Percentiles rank a stretch among this genome's conserved stretches.
Conservation (phyloP, 202 grass and related monocot species). For the Zoysia matrella region DNA sequence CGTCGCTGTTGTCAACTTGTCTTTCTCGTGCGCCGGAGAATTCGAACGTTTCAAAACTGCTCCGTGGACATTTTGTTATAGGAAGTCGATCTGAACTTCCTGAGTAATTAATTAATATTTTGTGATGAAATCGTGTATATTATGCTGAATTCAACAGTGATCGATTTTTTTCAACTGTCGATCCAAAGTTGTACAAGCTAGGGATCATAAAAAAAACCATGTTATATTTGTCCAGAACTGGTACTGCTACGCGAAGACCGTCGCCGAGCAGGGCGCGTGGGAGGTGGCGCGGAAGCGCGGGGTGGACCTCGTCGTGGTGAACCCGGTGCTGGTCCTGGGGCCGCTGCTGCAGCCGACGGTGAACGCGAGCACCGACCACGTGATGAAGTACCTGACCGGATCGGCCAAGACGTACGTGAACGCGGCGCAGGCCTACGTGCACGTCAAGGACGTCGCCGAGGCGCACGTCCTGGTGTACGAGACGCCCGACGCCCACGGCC, state of each 20-base stretch:
- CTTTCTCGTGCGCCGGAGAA: neutral
- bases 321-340: conserved; percentile 72
- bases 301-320: conserved; percentile 60
- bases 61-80: neutral
- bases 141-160: too few relatives aligned
- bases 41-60: neutral
- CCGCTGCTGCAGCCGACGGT: conserved; percentile 75
- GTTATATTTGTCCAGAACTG: neutral
- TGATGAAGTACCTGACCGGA: conserved; percentile 78
- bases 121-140: too few relatives aligned
- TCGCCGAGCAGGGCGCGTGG: conserved; percentile 72
- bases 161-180: too few relatives aligned
- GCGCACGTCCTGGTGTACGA: conserved; percentile 77
- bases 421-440: conserved; percentile 66
- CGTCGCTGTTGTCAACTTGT: neutral
- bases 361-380: conserved; percentile 75
- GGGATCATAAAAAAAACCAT: neutral
- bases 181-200: too few relatives aligned
- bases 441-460: conserved; percentile 41
- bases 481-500: conserved; percentile 40
- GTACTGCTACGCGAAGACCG: conserved; percentile 80
- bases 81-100: neutral
- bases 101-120: too few relatives aligned
- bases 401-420: conserved; percentile 76
- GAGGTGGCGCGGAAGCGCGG: conserved; percentile 45